Base-by-base conservation (phyloP, 192 early-diverging fungal genomes). In the Jimgerdemannia flammicorona region DNA sequence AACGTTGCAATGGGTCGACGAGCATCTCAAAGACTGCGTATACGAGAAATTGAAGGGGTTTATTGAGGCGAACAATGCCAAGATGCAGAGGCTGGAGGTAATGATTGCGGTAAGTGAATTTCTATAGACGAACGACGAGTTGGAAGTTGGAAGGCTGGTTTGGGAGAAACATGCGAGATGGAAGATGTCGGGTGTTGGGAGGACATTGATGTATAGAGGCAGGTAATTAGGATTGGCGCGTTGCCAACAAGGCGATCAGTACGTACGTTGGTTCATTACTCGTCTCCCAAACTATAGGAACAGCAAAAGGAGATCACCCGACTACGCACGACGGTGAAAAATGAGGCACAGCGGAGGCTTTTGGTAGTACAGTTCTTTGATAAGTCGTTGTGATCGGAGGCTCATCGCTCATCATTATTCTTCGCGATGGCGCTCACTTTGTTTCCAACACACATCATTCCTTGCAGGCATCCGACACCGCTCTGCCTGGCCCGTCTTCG, bases 41-140 rank as follows among this genome's bases (percentile, higher is more conserved):
- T 90, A 81, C 70, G 85, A 88, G 70, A 78, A 77, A 19, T 75
- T 90, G 64, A 87, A 81, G 70, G 77, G 73, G 41, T 88, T 81
- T 72, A 83, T 90, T n/a, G 77, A 79, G 7, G 68, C 71, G 3
- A 87, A 78, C 7, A 85, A 87, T 75, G 70, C 71, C 20, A 78
- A 76, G 18, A 71, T 84, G 40, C 77, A 70, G 40, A 78, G 80
- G 65, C 59, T 87, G n/a, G 80, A 84, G 14, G 76, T 75, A 3
- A 74, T 79, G 49, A 40, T 85, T 4, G 64, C 64, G 63, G 80
- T 83, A 74, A 69, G 74, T 69, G 40, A n/a, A 65, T 14, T 19
- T 65, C 19, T 65, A 19, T 19, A 65, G 64, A 65, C 19, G 64
- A 65, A 65, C 19, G 29, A 29, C 29, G 29, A 29, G 29, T 29